Percentiles rank a stretch among this genome's conserved stretches.
These are phyloP conservation scores for Verticillium zaregamsianum DNA, from an alignment of 2,329 filamentous ascomycete species.

Conservation along the genomic window DNA sequence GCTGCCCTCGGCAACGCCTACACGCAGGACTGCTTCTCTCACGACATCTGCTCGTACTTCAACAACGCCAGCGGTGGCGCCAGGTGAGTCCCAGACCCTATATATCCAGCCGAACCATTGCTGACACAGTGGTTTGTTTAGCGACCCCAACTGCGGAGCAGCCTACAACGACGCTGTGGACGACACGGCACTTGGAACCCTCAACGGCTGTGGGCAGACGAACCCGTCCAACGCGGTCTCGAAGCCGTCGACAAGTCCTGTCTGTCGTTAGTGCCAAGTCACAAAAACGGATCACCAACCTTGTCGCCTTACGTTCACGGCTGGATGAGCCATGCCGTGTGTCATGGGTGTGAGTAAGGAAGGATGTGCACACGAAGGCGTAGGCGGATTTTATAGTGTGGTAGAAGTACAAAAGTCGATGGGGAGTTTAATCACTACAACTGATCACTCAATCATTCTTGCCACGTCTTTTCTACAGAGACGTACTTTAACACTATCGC, in stretches of 20 bases:
- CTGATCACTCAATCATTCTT: too few relatives aligned
- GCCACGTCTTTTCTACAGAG: too few relatives aligned
- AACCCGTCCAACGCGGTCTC: slow-evolving; percentile 25
- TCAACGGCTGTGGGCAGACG: slow-evolving; percentile 27
- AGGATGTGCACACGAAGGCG: too few relatives aligned
- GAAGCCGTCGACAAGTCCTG: slow-evolving; percentile 20
- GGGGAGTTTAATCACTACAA: too few relatives aligned
- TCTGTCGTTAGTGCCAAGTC: slow-evolving; percentile 12
- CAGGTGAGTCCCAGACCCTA: slow-evolving; percentile 23
- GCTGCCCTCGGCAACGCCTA: slow-evolving; percentile 40
- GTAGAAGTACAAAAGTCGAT: too few relatives aligned
- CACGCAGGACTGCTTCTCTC: slow-evolving; percentile 46
- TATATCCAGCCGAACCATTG: background rate
- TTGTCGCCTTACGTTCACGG: too few relatives aligned
- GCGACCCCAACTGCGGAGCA: slow-evolving; percentile 42
- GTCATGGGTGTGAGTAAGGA: too few relatives aligned
- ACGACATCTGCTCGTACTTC: slow-evolving; percentile 48
- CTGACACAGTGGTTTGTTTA: slow-evolving; percentile 10
- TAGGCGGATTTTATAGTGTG: too few relatives aligned
- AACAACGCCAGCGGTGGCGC: slow-evolving; percentile 41
- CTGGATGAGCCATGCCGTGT: too few relatives aligned
- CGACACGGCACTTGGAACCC: slow-evolving; percentile 32
- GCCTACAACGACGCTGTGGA: slow-evolving; percentile 38
- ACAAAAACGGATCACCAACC: too few relatives aligned
- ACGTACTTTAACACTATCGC: too few relatives aligned